These are phyloP conservation scores for Hirsutella minnesotensis DNA, from an alignment of 2,329 filamentous ascomycete genomes.

Conservation along the genomic window DNA sequence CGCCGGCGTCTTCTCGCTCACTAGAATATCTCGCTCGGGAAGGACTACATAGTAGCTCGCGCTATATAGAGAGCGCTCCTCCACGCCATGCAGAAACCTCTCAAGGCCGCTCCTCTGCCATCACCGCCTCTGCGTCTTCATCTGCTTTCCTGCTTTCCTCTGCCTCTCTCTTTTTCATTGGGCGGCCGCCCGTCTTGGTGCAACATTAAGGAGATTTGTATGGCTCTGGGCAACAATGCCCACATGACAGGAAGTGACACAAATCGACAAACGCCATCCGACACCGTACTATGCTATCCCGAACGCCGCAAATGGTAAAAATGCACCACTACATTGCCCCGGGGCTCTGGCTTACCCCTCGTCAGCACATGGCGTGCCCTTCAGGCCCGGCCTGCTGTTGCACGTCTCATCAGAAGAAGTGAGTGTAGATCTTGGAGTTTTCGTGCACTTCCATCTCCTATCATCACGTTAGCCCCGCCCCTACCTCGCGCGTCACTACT, in stretches of 20 bases:
- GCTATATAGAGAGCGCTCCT: background rate
- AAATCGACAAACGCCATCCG: conserved; percentile 36
- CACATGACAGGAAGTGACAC: conserved; percentile 22
- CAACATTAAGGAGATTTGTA: conserved; percentile 25
- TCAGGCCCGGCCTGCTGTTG: conserved; percentile 10
- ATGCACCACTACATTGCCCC: conserved; percentile 31
- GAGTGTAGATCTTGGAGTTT: conserved; percentile 96
- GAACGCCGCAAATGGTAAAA: conserved; percentile 39
- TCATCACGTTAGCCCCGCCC: conserved; percentile 21
- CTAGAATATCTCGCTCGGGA: background rate
- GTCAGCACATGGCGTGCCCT: conserved; percentile 15
- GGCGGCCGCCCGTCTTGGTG: conserved; percentile 1
- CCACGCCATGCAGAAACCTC: background rate
- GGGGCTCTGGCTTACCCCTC: conserved; percentile 11
- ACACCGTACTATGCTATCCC: conserved; percentile 48
- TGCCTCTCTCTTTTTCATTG: background rate
- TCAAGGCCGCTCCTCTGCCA: background rate
- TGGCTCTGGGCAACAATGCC: conserved; percentile 22
- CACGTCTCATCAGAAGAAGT: conserved; percentile 77
- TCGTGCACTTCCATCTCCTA: conserved; percentile 99
- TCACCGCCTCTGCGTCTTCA: background rate
- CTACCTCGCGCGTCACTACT: background rate
- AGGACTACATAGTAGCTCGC: background rate
- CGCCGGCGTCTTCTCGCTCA: background rate
- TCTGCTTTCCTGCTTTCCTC: background rate